Conservation (phyloP, 2,329 filamentous ascomycete species). For the Neonectria hederae region DNA sequence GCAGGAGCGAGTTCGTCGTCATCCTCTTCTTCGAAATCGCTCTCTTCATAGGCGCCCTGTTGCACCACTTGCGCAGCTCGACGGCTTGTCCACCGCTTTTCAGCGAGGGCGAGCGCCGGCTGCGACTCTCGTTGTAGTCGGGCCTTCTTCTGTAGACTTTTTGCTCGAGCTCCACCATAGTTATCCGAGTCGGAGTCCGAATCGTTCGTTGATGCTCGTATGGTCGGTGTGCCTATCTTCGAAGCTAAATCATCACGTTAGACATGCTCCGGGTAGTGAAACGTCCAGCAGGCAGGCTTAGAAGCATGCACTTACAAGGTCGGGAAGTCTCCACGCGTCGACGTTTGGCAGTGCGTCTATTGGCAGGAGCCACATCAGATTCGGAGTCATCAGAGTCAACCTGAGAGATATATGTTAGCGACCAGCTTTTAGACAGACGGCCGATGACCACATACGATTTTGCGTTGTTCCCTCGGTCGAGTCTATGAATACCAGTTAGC, state of each 20-base stretch:
- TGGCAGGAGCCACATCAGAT: slow-evolving; percentile 71
- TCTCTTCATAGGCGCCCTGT: slow-evolving; percentile 71
- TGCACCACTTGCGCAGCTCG: slow-evolving; percentile 81
- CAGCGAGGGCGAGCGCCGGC: slow-evolving; percentile 72
- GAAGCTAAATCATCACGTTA: slow-evolving; percentile 57
- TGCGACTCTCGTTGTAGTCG: slow-evolving; percentile 76
- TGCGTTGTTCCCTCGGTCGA: slow-evolving; percentile 66
- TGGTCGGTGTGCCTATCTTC: slow-evolving; percentile 66
- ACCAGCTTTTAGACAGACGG: slow-evolving; percentile 1
- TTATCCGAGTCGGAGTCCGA: slow-evolving; percentile 79
- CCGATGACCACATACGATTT: slow-evolving; percentile 57
- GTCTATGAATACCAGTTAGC: slow-evolving; percentile 53
- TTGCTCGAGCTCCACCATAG: slow-evolving; percentile 80
- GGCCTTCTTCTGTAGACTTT: slow-evolving; percentile 78
- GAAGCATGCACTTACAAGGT: slow-evolving; percentile 61
- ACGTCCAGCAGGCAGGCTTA: background rate
- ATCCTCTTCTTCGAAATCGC: slow-evolving; percentile 71
- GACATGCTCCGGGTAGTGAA: slow-evolving; percentile 18
- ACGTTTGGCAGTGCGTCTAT: slow-evolving; percentile 71
- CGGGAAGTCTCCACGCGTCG: slow-evolving; percentile 73
- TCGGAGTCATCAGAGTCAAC: slow-evolving; percentile 71
- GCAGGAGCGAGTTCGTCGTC: slow-evolving; percentile 68
- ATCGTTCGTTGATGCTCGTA: slow-evolving; percentile 64
- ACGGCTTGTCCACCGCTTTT: slow-evolving; percentile 91
- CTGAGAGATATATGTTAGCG: slow-evolving; percentile 44